phyloP scores from a whole-genome alignment of 1,284 basidiomycete species.

The Cutaneotrichosporon daszewskae region DNA sequence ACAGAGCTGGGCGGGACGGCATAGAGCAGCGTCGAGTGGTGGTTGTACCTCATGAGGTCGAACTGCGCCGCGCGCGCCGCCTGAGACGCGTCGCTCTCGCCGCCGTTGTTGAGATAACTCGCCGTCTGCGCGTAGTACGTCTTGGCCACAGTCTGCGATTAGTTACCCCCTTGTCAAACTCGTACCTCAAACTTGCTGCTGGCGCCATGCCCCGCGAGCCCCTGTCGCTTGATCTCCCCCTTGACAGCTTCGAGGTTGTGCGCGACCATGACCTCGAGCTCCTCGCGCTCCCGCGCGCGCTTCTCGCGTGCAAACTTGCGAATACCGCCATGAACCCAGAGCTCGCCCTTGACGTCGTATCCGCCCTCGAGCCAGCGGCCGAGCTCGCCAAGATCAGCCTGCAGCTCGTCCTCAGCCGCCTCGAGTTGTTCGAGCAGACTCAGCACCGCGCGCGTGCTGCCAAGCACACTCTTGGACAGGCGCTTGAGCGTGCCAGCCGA shows the following conservation, averaged over 20 bases:
- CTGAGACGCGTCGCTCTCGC: constrained; percentile 30
- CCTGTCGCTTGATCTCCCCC: constrained; percentile 41
- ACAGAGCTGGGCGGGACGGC: constrained; percentile 43
- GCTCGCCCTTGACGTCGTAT: constrained; percentile 25
- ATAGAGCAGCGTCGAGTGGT: constrained; percentile 44
- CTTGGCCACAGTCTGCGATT: constrained; percentile 33
- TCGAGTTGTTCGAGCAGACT: constrained; percentile 40
- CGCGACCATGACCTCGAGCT: constrained; percentile 36
- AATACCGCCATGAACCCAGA: constrained; percentile 29
- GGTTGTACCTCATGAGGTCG: constrained; percentile 39
- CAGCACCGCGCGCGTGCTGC: constrained; percentile 24
- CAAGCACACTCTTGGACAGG: constrained; percentile 34
- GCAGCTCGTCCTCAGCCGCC: constrained; percentile 41
- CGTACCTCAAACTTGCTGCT: constrained; percentile 42
- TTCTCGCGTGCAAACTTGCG: constrained; percentile 29
- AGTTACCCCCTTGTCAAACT: not conserved
- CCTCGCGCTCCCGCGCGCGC: constrained; percentile 32
- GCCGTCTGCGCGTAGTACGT: constrained; percentile 42
- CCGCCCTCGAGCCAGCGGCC: constrained; percentile 38
- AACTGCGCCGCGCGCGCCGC: constrained; percentile 37
- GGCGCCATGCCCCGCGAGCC: constrained; percentile 36
- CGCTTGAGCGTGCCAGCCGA: constrained; percentile 38
- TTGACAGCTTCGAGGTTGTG: constrained; percentile 32
- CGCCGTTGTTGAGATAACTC: constrained; percentile 22
- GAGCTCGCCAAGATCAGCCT: constrained; percentile 33